Conservation (phyloP, 495 filamentous ascomycete species). For the Thozetella sp. region DNA sequence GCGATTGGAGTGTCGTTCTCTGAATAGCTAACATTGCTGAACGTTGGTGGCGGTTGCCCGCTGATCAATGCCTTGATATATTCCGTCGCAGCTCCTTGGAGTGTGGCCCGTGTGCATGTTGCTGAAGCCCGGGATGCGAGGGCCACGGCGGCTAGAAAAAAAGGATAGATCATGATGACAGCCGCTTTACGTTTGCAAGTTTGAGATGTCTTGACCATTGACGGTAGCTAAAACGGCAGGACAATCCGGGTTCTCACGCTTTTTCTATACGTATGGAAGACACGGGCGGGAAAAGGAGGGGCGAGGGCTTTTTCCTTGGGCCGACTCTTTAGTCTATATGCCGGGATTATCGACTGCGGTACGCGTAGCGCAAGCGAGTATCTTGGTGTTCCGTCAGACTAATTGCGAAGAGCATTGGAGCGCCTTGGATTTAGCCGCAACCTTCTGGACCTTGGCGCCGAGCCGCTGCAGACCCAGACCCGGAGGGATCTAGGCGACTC, state of each 20-base stretch:
- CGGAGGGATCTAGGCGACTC: too few species aligned
- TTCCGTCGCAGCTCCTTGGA: constrained; percentile 21
- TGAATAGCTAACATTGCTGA: constrained; percentile 20
- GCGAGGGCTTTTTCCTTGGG: background rate
- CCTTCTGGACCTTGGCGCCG: too few species aligned
- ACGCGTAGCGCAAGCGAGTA: background rate
- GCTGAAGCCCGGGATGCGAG: constrained; percentile 17
- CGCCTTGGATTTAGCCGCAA: background rate
- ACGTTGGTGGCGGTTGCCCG: constrained; percentile 15
- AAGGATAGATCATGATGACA: constrained; percentile 6
- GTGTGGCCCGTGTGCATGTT: constrained; percentile 21
- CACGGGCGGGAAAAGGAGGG: background rate
- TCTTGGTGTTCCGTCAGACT: background rate
- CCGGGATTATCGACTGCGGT: background rate
- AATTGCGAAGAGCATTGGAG: background rate
- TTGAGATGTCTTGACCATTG: background rate
- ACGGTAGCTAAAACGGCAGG: background rate
- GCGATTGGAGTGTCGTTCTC: constrained; percentile 34
- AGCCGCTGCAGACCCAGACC: too few species aligned
- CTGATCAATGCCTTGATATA: constrained; percentile 21
- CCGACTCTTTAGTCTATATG: too few species aligned
- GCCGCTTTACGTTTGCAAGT: background rate
- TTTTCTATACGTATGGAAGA: background rate
- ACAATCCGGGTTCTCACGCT: background rate
- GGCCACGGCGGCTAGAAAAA: constrained; percentile 1